Conservation (phyloP, 2,329 filamentous ascomycete genomes). For the Bipolaris bicolor region DNA sequence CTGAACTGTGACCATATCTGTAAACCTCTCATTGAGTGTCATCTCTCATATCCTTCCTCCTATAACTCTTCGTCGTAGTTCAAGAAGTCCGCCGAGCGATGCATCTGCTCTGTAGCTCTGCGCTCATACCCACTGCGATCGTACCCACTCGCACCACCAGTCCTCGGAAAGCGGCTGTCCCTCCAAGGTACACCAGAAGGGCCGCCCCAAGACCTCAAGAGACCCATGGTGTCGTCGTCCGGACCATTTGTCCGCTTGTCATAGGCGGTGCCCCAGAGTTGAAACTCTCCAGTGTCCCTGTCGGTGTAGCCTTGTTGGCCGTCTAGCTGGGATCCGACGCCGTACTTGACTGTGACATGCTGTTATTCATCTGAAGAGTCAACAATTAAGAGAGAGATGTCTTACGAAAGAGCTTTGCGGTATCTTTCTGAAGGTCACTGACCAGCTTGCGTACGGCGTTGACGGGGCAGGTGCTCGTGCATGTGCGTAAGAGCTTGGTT, state of each 20-base stretch:
- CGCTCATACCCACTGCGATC: neutral
- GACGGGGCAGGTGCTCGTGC: conserved; percentile 77
- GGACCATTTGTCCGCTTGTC: conserved; percentile 9
- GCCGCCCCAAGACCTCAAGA: conserved; percentile 5
- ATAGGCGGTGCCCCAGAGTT: conserved; percentile 1
- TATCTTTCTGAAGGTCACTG: conserved; percentile 30
- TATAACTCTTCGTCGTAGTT: neutral
- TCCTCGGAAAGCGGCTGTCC: neutral
- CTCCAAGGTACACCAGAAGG: neutral
- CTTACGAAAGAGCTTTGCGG: conserved; percentile 29
- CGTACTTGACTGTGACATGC: conserved; percentile 22
- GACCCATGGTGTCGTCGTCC: conserved; percentile 20
- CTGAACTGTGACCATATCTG: neutral
- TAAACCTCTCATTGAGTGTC: neutral
- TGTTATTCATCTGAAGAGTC: neutral
- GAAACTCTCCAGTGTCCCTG: conserved; percentile 10
- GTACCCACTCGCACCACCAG: neutral
- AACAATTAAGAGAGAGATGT: neutral
- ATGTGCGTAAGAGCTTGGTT: conserved; percentile 73
- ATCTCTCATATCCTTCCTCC: neutral
- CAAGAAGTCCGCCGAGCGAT: neutral
- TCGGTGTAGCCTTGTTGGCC: conserved; percentile 26
- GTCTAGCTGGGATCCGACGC: conserved; percentile 24
- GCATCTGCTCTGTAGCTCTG: neutral
- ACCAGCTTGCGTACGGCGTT: conserved; percentile 50